Evolutionary conservation across 331 rosid species (phyloP).

Genomic region (Quercus lobata): DNA sequence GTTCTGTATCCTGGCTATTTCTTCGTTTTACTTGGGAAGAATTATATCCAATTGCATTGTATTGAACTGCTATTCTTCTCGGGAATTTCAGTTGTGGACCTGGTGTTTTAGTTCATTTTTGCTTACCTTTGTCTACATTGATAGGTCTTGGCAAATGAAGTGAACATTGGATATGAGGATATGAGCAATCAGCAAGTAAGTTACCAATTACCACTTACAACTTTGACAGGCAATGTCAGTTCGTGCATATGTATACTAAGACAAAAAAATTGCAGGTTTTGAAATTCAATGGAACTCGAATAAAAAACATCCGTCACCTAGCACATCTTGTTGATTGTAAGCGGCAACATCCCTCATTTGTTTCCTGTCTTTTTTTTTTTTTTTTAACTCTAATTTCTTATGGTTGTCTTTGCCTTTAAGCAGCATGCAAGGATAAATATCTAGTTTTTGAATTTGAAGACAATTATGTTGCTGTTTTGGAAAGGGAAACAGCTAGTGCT

Average conservation of each 20-base stretch:
- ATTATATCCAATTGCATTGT: background rate
- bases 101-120: background rate
- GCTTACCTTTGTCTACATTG: conserved; percentile 7
- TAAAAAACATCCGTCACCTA: conserved; percentile 81
- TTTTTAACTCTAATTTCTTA: conserved; percentile 3
- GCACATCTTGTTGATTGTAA: conserved; percentile 89
- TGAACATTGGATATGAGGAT: conserved; percentile 91
- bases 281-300: conserved; percentile 73
- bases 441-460: conserved; percentile 86
- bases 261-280: conserved; percentile 54
- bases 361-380: background rate
- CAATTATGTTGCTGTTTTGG: conserved; percentile 73
- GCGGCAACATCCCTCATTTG: conserved; percentile 23
- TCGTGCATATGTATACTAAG: background rate
- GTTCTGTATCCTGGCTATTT: background rate
- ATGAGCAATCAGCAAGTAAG: conserved; percentile 96
- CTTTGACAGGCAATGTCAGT: conserved; percentile 10
- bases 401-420: conserved; percentile 22
- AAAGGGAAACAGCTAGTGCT: conserved; percentile 63
- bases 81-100: background rate
- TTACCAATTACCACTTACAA: conserved; percentile 3
- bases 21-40: background rate
- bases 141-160: conserved; percentile 89
- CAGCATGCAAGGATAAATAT: conserved; percentile 65
- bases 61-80: background rate